phyloP scores from a whole-genome alignment of 116 monocot genomes.

The Cymodocea nodosa region DNA sequence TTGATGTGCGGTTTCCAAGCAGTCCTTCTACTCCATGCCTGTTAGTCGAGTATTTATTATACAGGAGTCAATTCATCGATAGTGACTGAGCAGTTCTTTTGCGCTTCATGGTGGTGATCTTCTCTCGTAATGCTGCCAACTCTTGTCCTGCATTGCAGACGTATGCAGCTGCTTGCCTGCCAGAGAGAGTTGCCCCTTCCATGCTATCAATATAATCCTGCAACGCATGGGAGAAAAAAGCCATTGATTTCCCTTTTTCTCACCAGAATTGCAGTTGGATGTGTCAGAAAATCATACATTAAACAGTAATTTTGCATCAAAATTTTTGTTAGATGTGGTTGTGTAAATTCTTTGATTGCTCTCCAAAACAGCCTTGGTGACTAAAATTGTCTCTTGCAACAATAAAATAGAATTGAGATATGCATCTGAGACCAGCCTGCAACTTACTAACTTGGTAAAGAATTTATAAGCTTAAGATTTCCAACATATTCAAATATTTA shows the following conservation, averaged over 20 bases:
- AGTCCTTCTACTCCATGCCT: background rate
- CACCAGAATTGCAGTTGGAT: too few relatives aligned
- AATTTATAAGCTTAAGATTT: too few relatives aligned
- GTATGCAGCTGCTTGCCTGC: conserved; percentile 62
- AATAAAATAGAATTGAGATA: too few relatives aligned
- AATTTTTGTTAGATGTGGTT: too few relatives aligned
- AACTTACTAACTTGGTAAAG: too few relatives aligned
- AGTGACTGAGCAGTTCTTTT: conserved; percentile 7
- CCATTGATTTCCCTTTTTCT: background rate
- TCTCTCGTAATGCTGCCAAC: conserved; percentile 35
- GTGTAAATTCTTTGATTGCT: too few relatives aligned
- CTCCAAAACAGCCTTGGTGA: too few relatives aligned
- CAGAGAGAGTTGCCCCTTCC: conserved; percentile 90
- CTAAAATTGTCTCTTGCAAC: too few relatives aligned
- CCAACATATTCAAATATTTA: too few relatives aligned
- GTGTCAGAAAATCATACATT: background rate
- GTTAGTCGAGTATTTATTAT: conserved; percentile 11
- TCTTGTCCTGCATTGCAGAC: conserved; percentile 77
- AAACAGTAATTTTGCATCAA: too few relatives aligned
- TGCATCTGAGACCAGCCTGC: too few relatives aligned
- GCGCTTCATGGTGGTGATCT: conserved; percentile 24
- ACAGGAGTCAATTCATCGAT: conserved; percentile 47
- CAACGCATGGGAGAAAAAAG: background rate
- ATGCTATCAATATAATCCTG: conserved; percentile 97
- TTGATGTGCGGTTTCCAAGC: too few relatives aligned